Base-by-base conservation (phyloP, 1,284 basidiomycete genomes). In the Tylopilus sp. region DNA sequence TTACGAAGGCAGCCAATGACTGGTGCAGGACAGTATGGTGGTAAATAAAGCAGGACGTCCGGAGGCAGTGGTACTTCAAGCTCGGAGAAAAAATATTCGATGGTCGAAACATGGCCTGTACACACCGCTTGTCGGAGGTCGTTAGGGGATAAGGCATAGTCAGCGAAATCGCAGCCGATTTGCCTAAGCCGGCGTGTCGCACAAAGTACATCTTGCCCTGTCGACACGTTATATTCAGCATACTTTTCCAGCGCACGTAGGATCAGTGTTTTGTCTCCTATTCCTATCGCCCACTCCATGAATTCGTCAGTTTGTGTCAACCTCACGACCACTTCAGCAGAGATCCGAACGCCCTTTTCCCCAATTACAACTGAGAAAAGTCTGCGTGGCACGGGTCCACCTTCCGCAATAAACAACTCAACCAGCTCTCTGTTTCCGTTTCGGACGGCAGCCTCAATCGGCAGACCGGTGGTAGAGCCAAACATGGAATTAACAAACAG, bases 241-340 rank as follows among this genome's bases (percentile, higher is more conserved):
- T 47, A 47, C 44, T 12, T n/a, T 13, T 67, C 49, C 12, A 67
- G 33, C 10, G 58, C 18, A n/a, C 33, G 44, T 26, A 60, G 39
- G 55, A 61, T 9, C 2, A 18, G 10, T n/a, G 44, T 47, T n/a
- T 47, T 47, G 22, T n/a, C 44, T n/a, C 44, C 22, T n/a, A 47
- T 47, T n/a, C 12, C 44, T n/a, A 22, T 47, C 13, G 53, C 66
- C 67, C 67, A 68, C 32, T 68, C 67, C 18, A 29, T 12, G 26
- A 68, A 68, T 19, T 68, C 56, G 13, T 71, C 66, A 0, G 70
- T 67, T 22, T 54, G 64, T 3, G 70, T 29, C 19, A 70, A 9
- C 19, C 47, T 67, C 6, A 56, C n/a, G 8, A 63, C 19, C 2
- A 51, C 4, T 12, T 3, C n/a, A 8, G 3, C 1, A n/a, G 4